Percentiles rank a stretch among this genome's conserved stretches.
phyloP scores from a whole-genome alignment of 352 stramenopile species.

The Aphanomyces astaci region DNA sequence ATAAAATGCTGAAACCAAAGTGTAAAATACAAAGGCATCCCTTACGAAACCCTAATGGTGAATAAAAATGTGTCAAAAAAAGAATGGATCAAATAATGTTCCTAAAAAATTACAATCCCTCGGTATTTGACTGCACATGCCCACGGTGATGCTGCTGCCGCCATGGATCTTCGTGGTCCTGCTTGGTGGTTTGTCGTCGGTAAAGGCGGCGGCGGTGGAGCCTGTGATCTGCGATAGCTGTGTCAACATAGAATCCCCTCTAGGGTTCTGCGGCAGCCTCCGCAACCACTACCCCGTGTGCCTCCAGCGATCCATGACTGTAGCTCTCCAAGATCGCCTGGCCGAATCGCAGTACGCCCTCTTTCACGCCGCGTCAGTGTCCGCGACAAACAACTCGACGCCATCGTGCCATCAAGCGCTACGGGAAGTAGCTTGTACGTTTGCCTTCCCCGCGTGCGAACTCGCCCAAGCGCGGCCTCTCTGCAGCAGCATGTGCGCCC shows the following conservation, averaged over 20 bases:
- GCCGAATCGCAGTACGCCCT: not conserved
- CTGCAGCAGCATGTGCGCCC: not conserved
- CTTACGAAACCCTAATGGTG: too few relatives aligned
- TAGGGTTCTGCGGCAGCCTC: slow-evolving; percentile 1
- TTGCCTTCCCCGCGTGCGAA: slow-evolving; percentile 21
- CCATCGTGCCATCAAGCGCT: not conserved
- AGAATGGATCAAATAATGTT: not conserved
- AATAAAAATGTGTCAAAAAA: too few relatives aligned
- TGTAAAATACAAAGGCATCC: too few relatives aligned
- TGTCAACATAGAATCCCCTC: not conserved
- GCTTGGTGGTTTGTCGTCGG: not conserved
- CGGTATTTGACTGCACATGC: not conserved
- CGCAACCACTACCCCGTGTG: slow-evolving; percentile 6
- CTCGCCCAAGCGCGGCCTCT: slow-evolving; percentile 1
- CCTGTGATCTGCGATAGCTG: slow-evolving; percentile 2
- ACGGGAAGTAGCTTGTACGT: slow-evolving; percentile 8
- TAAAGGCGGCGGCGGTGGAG: not conserved
- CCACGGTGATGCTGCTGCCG: not conserved
- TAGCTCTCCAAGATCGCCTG: not conserved
- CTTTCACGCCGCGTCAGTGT: slow-evolving; percentile 1
- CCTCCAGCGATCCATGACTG: not conserved
- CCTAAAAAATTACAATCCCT: not conserved
- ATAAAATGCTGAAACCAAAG: not conserved
- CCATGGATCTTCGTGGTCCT: not conserved
- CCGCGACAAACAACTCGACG: too few relatives aligned